Conservation (phyloP, 2,329 filamentous ascomycete genomes). For the Cercospora sojina region DNA sequence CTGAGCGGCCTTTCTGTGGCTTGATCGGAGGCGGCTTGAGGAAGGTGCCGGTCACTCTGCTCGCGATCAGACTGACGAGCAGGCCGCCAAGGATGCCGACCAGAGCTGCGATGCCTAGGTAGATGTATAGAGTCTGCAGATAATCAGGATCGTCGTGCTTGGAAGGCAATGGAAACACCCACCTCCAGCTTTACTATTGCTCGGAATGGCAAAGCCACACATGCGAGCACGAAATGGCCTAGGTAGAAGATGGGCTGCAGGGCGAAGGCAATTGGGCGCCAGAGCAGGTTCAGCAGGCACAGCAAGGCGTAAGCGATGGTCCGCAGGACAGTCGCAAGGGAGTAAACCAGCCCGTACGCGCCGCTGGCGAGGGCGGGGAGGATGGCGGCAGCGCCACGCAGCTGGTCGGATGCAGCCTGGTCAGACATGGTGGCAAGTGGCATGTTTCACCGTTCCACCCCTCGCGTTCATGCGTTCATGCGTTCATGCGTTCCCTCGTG, state of each 20-base stretch:
- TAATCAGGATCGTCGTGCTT: slow-evolving; percentile 20
- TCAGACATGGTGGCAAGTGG: neutral
- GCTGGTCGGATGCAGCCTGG: neutral
- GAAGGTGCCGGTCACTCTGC: slow-evolving; percentile 36
- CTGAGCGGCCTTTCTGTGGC: slow-evolving; percentile 25
- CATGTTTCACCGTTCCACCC: neutral
- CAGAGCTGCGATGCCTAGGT: slow-evolving; percentile 64
- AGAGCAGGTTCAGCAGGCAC: slow-evolving; percentile 49
- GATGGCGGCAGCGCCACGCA: neutral
- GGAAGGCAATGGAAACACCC: slow-evolving; percentile 19
- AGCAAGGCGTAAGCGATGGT: slow-evolving; percentile 42
- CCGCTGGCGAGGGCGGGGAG: slow-evolving; percentile 24
- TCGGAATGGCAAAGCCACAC: slow-evolving; percentile 51
- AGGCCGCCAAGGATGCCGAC: slow-evolving; percentile 66
- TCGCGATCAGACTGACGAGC: slow-evolving; percentile 58
- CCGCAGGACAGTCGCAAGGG: slow-evolving; percentile 42
- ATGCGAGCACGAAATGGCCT: slow-evolving; percentile 42
- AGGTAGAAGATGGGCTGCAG: slow-evolving; percentile 55
- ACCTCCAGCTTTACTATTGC: slow-evolving; percentile 59
- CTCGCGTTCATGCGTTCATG: neutral
- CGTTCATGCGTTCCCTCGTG: neutral
- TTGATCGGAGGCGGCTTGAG: slow-evolving; percentile 25
- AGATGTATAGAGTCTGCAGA: slow-evolving; percentile 53
- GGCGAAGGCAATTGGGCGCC: slow-evolving; percentile 48
- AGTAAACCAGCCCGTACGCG: slow-evolving; percentile 29